These are phyloP conservation scores for Crucibulum parvulum DNA, from an alignment of 1,284 basidiomycete genomes.

Conservation along the genomic window DNA sequence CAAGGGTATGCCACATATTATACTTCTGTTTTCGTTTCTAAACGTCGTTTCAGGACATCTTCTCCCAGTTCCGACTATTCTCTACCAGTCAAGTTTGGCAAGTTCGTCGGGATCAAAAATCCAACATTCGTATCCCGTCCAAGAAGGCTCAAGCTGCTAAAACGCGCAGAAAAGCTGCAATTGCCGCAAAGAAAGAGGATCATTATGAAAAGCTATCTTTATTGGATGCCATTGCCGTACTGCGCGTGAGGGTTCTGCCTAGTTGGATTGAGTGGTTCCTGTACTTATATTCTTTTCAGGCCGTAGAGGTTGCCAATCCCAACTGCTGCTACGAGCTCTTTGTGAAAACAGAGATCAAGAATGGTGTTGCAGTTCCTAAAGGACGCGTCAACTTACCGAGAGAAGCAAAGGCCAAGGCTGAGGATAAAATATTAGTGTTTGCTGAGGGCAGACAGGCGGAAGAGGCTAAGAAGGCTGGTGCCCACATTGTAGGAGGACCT, in stretches of 20 bases:
- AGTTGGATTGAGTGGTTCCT: background rate
- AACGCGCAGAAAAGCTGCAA: conserved; percentile 50
- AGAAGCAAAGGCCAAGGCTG: conserved; percentile 75
- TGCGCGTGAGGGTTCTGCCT: conserved; percentile 59
- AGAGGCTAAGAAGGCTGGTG: conserved; percentile 83
- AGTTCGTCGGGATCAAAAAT: conserved; percentile 53
- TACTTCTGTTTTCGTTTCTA: background rate
- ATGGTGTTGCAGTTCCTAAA: conserved; percentile 80
- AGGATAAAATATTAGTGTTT: conserved; percentile 87
- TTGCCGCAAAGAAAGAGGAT: conserved; percentile 54
- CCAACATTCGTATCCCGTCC: conserved; percentile 58
- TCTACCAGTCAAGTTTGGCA: conserved; percentile 52
- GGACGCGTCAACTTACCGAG: conserved; percentile 65
- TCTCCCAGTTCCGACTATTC: conserved; percentile 47
- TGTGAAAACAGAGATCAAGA: conserved; percentile 79
- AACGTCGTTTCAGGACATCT: background rate
- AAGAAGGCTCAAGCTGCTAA: conserved; percentile 74
- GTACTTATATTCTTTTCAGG: conserved; percentile 48
- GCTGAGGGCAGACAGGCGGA: conserved; percentile 82
- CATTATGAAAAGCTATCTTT: conserved; percentile 69
- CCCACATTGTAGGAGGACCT: conserved; percentile 85
- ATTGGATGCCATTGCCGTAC: conserved; percentile 66
- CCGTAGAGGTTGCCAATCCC: conserved; percentile 81
- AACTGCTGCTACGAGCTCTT: conserved; percentile 82
- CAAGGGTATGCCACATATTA: conserved; percentile 15